phyloP scores from a whole-genome alignment of 2,329 filamentous ascomycete species.

The Cytospora piceae region DNA sequence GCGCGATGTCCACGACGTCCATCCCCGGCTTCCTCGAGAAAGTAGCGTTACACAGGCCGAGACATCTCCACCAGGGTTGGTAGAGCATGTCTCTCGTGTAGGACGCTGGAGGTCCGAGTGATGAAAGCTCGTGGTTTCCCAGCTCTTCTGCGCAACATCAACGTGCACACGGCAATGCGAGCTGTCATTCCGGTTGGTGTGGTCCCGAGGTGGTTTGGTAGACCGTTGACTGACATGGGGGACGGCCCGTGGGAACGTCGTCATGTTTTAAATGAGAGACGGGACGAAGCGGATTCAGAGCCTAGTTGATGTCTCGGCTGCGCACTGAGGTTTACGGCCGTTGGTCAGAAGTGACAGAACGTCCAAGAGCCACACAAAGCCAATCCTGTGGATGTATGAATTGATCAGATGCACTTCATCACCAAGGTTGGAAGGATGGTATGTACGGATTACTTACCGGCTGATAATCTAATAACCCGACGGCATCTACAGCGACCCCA shows the following conservation, averaged over 20 bases:
- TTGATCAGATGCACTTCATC: constrained; percentile 1
- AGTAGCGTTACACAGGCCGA: constrained; percentile 16
- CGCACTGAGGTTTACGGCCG: not conserved
- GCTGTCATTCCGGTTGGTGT: constrained; percentile 17
- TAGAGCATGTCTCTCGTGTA: constrained; percentile 6
- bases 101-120: constrained; percentile 20
- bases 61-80: constrained; percentile 13
- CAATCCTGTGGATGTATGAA: not conserved
- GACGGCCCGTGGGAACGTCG: not conserved
- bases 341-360: not conserved
- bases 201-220: constrained; percentile 10
- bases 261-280: not conserved
- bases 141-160: constrained; percentile 7
- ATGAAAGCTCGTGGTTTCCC: constrained; percentile 16
- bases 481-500: not conserved
- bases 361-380: not conserved
- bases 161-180: constrained; percentile 3
- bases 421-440: not conserved
- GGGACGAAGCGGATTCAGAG: not conserved
- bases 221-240: constrained; percentile 5
- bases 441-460: not conserved
- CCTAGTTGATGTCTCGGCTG: constrained; percentile 3
- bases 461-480: not conserved
- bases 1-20: constrained; percentile 19
- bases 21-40: not conserved